Evolutionary conservation across 23 red algal species (phyloP).

Genomic region (Gracilaria domingensis): DNA sequence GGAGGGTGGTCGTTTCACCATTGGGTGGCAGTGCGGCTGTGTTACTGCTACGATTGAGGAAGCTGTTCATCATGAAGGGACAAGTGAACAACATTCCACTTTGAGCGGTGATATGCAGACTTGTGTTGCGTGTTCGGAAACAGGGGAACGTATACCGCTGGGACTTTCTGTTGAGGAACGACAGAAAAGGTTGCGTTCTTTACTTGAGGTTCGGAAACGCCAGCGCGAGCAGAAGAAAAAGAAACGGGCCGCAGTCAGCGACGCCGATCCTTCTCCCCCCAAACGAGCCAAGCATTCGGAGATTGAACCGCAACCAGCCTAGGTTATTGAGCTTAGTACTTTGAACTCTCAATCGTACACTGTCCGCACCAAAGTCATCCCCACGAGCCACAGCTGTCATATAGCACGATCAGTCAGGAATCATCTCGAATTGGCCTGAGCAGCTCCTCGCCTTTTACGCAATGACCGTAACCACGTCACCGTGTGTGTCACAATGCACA

Average conservation of each 20-base stretch:
- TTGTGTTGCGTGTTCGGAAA: slow-evolving; percentile 31
- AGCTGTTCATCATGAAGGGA: neutral
- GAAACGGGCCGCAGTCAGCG: neutral
- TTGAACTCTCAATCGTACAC: no score
- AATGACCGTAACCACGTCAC: no score
- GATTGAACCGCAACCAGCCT: no score
- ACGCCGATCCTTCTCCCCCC: neutral
- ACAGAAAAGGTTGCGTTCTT: neutral
- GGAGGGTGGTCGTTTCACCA: slow-evolving; percentile 27
- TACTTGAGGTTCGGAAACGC: neutral
- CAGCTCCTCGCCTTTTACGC: no score
- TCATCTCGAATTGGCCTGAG: no score
- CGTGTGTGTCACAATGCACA: no score
- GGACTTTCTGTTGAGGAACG: slow-evolving; percentile 29
- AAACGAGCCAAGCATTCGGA: neutral
- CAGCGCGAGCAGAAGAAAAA: slow-evolving; percentile 10
- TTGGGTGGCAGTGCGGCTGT: slow-evolving; percentile 64
- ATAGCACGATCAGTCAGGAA: no score
- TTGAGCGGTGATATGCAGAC: neutral
- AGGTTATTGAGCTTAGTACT: no score
- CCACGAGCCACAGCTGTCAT: no score
- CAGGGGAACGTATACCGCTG: slow-evolving; percentile 34
- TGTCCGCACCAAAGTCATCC: no score
- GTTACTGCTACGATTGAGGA: slow-evolving; percentile 25
- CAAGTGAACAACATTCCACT: no score